Conservation (phyloP, 768 basidiomycete species). For the Boletales sp. region DNA sequence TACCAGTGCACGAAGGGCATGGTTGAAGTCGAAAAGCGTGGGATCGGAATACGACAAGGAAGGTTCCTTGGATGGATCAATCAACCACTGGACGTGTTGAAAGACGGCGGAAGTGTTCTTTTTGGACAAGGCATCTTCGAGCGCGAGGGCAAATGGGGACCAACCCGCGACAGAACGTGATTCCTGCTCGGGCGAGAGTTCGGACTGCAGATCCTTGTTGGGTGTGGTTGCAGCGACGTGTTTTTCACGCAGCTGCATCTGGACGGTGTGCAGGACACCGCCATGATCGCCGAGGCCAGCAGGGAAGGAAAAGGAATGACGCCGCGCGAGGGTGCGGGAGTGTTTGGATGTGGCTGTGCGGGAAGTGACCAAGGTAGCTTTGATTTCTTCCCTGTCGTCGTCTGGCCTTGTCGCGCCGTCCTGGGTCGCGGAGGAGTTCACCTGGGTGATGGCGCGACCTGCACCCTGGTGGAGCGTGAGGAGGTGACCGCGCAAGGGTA, state of each 20-base stretch:
- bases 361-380: slow-evolving; percentile 29
- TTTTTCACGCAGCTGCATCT: slow-evolving; percentile 56
- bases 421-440: slow-evolving; percentile 54
- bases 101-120: slow-evolving; percentile 7
- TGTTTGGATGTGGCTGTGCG: slow-evolving; percentile 29
- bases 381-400: slow-evolving; percentile 59
- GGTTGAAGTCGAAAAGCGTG: slow-evolving; percentile 56
- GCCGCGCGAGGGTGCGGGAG: slow-evolving; percentile 48
- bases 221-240: slow-evolving; percentile 40
- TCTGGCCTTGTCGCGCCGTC: slow-evolving; percentile 45
- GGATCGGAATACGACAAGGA: slow-evolving; percentile 27
- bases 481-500: neutral
- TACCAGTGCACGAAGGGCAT: slow-evolving; percentile 48
- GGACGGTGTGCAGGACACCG: slow-evolving; percentile 60
- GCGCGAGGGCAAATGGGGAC: slow-evolving; percentile 18
- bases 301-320: slow-evolving; percentile 57
- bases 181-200: slow-evolving; percentile 13
- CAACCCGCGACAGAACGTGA: slow-evolving; percentile 22
- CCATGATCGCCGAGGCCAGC: slow-evolving; percentile 36
- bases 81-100: slow-evolving; percentile 25
- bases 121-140: slow-evolving; percentile 18
- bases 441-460: slow-evolving; percentile 70
- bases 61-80: slow-evolving; percentile 33
- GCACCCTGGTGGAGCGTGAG: slow-evolving; percentile 46
- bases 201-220: slow-evolving; percentile 16